phyloP scores from a whole-genome alignment of 192 early-diverging fungal genomes.

The Backusella tarrabulga region DNA sequence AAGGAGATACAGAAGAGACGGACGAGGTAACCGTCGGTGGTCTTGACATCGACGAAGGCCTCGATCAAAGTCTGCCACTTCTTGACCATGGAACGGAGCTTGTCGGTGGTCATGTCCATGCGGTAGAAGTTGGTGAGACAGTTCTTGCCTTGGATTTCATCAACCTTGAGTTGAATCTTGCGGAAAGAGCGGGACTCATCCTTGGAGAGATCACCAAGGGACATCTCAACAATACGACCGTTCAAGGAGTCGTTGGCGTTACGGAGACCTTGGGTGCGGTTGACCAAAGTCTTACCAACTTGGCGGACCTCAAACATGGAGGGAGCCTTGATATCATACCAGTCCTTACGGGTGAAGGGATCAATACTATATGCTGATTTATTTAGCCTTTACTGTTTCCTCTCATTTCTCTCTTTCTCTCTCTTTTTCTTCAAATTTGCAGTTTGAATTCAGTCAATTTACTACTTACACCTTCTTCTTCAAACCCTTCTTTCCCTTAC shows the following conservation, averaged over 20 bases:
- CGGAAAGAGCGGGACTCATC: conserved; percentile 91
- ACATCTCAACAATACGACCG: conserved; percentile 95
- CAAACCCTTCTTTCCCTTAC: conserved; percentile 85
- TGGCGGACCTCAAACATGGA: conserved; percentile 92
- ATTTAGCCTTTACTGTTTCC: background rate
- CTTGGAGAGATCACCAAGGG: conserved; percentile 95
- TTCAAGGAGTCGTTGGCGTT: conserved; percentile 94
- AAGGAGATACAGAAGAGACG: conserved; percentile 97
- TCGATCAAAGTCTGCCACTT: conserved; percentile 99
- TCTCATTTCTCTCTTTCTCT: background rate
- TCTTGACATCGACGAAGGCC: conserved; percentile 55
- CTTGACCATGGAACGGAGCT: conserved; percentile 98
- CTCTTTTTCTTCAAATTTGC: background rate
- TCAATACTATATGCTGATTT: conserved; percentile 69
- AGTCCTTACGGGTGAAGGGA: conserved; percentile 99
- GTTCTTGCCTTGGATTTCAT: conserved; percentile 98
- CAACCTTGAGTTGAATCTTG: conserved; percentile 95
- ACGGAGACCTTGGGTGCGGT: conserved; percentile 99
- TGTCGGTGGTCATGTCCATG: conserved; percentile 99
- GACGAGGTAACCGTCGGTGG: conserved; percentile 95
- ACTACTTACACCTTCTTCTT: conserved; percentile 87
- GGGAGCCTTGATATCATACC: conserved; percentile 99
- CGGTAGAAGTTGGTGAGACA: conserved; percentile 99
- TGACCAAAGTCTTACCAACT: conserved; percentile 99
- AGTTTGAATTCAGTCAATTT: background rate